Conservation (phyloP, 2,329 filamentous ascomycete species). For the Aspergillus thermomutatus region DNA sequence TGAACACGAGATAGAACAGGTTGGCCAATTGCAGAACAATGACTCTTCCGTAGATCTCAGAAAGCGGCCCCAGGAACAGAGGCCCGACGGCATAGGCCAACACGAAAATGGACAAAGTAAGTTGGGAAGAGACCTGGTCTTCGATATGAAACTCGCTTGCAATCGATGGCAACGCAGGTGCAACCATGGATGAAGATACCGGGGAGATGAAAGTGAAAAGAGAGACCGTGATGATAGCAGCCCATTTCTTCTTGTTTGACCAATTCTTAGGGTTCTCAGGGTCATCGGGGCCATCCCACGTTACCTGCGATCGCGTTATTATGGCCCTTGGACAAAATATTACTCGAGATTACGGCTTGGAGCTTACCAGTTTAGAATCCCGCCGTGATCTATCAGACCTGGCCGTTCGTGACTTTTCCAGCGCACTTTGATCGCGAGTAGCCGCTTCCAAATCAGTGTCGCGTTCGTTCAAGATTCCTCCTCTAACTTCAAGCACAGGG, state of each 20-base stretch:
- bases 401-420: slow-evolving; percentile 23
- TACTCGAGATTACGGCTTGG: not conserved
- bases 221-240: slow-evolving; percentile 52
- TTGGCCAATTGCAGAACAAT: slow-evolving; percentile 55
- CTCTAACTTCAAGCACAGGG: slow-evolving; percentile 20
- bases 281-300: slow-evolving; percentile 53
- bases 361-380: slow-evolving; percentile 25
- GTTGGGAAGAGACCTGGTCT: slow-evolving; percentile 42
- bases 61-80: slow-evolving; percentile 51
- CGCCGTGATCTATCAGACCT: slow-evolving; percentile 17
- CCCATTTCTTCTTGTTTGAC: slow-evolving; percentile 55
- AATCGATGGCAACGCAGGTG: slow-evolving; percentile 52
- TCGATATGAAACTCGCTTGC: slow-evolving; percentile 53
- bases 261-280: slow-evolving; percentile 53
- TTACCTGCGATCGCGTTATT: slow-evolving; percentile 27
- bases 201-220: slow-evolving; percentile 62
- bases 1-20: slow-evolving; percentile 56
- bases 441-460: slow-evolving; percentile 26
- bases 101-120: slow-evolving; percentile 55
- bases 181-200: slow-evolving; percentile 60
- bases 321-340: not conserved
- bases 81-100: slow-evolving; percentile 54
- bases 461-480: slow-evolving; percentile 24
- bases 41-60: slow-evolving; percentile 56
- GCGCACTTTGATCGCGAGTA: not conserved